These are phyloP conservation scores for Fusarium foetens DNA, from an alignment of 2,329 filamentous ascomycete genomes.

Conservation along the genomic window DNA sequence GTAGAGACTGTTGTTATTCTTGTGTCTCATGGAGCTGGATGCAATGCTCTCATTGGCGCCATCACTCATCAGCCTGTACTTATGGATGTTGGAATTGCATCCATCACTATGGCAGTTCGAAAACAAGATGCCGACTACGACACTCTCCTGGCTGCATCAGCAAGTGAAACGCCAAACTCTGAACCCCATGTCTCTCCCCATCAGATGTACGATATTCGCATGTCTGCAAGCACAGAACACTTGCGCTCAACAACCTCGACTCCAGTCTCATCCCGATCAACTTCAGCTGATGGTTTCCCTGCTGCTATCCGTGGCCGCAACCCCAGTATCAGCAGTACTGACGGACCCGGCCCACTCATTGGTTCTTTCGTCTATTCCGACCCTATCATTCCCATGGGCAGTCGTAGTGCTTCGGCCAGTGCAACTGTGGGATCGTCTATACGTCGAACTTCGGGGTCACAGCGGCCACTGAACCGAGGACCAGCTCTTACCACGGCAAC, in stretches of 20 bases:
- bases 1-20: slow-evolving; percentile 84
- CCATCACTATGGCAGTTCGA: slow-evolving; percentile 85
- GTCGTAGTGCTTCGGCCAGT: slow-evolving; percentile 59
- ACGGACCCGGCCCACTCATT: slow-evolving; percentile 44
- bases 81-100: slow-evolving; percentile 89
- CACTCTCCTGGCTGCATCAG: slow-evolving; percentile 46
- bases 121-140: slow-evolving; percentile 59
- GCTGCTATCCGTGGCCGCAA: slow-evolving; percentile 37
- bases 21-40: slow-evolving; percentile 94
- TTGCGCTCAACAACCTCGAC: slow-evolving; percentile 60
- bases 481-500: slow-evolving; percentile 31
- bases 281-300: slow-evolving; percentile 45
- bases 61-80: slow-evolving; percentile 92
- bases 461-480: slow-evolving; percentile 38
- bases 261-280: slow-evolving; percentile 48
- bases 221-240: slow-evolving; percentile 81
- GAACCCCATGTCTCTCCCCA: slow-evolving; percentile 58
- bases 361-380: slow-evolving; percentile 55
- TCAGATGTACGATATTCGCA: slow-evolving; percentile 76
- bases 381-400: slow-evolving; percentile 53
- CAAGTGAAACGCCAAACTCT: slow-evolving; percentile 35
- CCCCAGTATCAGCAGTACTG: slow-evolving; percentile 38
- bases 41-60: slow-evolving; percentile 93
- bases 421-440: slow-evolving; percentile 45
- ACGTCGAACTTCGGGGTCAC: slow-evolving; percentile 47